Conservation (phyloP, 176 grass and related monocot genomes). For the Oryza rufipogon region DNA sequence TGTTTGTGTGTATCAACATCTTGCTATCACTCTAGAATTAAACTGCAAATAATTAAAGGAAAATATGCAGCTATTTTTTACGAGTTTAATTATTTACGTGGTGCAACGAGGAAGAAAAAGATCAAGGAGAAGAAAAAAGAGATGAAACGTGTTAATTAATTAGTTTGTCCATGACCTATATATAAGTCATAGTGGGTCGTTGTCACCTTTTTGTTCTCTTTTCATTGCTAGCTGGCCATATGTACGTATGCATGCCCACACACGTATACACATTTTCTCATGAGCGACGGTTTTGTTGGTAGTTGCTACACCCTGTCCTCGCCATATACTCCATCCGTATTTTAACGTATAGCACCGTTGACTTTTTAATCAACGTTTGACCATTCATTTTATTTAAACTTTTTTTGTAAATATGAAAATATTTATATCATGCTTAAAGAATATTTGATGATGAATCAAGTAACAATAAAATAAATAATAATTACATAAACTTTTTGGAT, state of each 20-base stretch:
- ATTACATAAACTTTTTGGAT: too few relatives aligned
- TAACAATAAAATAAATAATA: too few relatives aligned
- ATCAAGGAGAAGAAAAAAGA: background rate
- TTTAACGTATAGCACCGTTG: too few relatives aligned
- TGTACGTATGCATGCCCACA: background rate
- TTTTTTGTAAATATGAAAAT: too few relatives aligned
- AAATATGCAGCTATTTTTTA: background rate
- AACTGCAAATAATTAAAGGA: background rate
- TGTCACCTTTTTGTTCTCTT: conserved; percentile 9
- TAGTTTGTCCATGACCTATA: background rate
- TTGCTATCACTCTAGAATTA: background rate
- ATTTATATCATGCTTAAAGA: too few relatives aligned
- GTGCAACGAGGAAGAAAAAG: background rate
- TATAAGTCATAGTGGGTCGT: conserved; percentile 6
- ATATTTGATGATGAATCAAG: too few relatives aligned
- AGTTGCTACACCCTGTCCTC: background rate
- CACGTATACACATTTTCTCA: background rate
- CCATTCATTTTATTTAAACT: too few relatives aligned
- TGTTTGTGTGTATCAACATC: background rate
- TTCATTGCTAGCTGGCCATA: conserved; percentile 25
- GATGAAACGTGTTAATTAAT: background rate
- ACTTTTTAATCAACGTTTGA: too few relatives aligned
- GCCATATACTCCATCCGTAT: background rate
- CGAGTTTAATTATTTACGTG: background rate
- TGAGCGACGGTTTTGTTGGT: conserved; percentile 11